Percentiles rank a stretch among this genome's conserved stretches.
Conservation (phyloP, 2,329 filamentous ascomycete species). For the Pleomassaria siparia region DNA sequence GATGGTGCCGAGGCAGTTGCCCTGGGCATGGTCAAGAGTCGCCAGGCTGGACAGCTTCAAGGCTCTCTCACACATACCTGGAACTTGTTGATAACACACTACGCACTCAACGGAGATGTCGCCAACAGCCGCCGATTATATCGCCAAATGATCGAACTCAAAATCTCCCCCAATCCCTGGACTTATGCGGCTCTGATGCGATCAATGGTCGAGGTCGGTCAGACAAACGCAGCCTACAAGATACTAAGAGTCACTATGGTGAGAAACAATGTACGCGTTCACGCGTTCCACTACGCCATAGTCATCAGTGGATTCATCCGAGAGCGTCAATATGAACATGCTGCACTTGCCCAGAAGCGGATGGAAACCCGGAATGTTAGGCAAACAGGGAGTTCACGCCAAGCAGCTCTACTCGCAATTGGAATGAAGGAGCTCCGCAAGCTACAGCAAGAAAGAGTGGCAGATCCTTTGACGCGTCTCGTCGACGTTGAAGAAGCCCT, state of each 20-base stretch:
- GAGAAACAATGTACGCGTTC: conserved; percentile 46
- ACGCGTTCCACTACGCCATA: conserved; percentile 56
- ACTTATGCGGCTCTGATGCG: conserved; percentile 66
- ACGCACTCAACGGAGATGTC: conserved; percentile 65
- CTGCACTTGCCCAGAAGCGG: conserved; percentile 51
- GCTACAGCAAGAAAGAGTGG: conserved; percentile 14
- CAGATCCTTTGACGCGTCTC: conserved; percentile 22
- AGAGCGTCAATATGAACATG: conserved; percentile 47
- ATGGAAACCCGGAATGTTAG: conserved; percentile 46
- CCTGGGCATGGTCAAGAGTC: conserved; percentile 57
- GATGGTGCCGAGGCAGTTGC: conserved; percentile 53
- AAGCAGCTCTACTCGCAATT: conserved; percentile 37
- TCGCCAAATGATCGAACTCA: conserved; percentile 55
- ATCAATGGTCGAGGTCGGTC: conserved; percentile 54
- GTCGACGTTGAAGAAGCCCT: conserved; percentile 29
- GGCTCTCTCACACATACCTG: conserved; percentile 66
- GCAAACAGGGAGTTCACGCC: conserved; percentile 47
- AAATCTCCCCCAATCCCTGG: conserved; percentile 55
- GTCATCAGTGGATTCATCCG: conserved; percentile 54
- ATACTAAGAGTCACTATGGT: conserved; percentile 56
- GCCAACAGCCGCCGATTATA: conserved; percentile 57
- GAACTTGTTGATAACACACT: conserved; percentile 73
- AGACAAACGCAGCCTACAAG: conserved; percentile 58
- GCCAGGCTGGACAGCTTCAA: conserved; percentile 39
- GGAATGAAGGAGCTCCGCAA: conserved; percentile 23